These are phyloP conservation scores for Bruguiera gymnorhiza DNA, from an alignment of 345 rosid genomes.

Conservation along the genomic window DNA sequence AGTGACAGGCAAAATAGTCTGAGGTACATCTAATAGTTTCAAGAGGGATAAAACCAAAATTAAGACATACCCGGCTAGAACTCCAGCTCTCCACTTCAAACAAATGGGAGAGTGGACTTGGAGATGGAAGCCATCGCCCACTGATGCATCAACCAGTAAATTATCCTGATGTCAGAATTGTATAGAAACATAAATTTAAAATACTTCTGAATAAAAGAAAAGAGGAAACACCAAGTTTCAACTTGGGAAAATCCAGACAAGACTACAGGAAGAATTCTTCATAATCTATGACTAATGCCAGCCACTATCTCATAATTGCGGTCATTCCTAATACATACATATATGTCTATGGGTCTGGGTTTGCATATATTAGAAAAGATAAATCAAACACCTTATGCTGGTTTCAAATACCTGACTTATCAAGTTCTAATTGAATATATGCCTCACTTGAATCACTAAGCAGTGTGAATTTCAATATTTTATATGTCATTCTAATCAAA, in stretches of 20 bases:
- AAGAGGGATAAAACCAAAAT: neutral
- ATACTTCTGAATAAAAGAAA: slow-evolving; percentile 26
- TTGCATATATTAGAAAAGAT: neutral
- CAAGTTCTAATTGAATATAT: neutral
- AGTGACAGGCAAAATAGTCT: slow-evolving; percentile 1
- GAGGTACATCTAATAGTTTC: slow-evolving; percentile 3
- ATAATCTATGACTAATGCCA: too few relatives aligned
- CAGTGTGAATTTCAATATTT: neutral
- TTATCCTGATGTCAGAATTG: slow-evolving; percentile 78
- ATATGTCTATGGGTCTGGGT: neutral
- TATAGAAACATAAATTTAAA: slow-evolving; percentile 49
- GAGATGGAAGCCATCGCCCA: slow-evolving; percentile 77
- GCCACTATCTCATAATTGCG: too few relatives aligned
- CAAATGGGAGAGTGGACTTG: slow-evolving; percentile 57
- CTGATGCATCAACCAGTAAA: slow-evolving; percentile 94
- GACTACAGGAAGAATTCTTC: too few relatives aligned
- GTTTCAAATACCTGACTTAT: neutral
- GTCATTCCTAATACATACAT: neutral
- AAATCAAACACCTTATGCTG: neutral
- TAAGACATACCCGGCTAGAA: slow-evolving; percentile 66
- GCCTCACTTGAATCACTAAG: neutral
- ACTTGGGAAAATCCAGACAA: too few relatives aligned
- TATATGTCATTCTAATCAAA: neutral
- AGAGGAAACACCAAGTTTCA: slow-evolving; percentile 10
- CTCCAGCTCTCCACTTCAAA: slow-evolving; percentile 75